These are phyloP conservation scores for Salisapilia sapeloensis DNA, from an alignment of 352 stramenopile genomes.

Conservation along the genomic window DNA sequence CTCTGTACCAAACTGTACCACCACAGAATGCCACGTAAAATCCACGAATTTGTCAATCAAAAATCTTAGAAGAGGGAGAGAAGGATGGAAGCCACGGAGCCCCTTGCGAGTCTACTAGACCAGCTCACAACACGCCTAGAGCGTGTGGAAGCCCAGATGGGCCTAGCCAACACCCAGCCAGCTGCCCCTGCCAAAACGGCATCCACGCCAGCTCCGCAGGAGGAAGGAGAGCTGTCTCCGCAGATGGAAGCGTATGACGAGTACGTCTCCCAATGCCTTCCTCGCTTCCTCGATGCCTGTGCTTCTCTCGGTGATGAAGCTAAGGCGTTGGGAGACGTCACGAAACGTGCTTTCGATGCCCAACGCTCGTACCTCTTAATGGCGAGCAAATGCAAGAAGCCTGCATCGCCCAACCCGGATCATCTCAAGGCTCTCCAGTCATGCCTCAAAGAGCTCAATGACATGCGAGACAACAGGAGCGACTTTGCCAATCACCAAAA, in stretches of 20 bases:
- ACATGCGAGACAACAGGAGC: slow-evolving; percentile 64
- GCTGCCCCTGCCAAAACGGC: slow-evolving; percentile 2
- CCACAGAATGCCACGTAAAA: too few species aligned
- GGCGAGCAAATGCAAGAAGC: slow-evolving; percentile 89
- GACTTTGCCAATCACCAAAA: slow-evolving; percentile 77
- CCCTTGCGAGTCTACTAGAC: slow-evolving; percentile 71
- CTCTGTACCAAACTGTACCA: too few species aligned
- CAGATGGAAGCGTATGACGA: slow-evolving; percentile 84
- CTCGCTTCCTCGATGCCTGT: slow-evolving; percentile 62
- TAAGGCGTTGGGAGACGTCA: slow-evolving; percentile 60
- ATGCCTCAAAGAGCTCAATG: slow-evolving; percentile 67
- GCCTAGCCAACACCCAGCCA: slow-evolving; percentile 12
- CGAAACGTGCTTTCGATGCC: slow-evolving; percentile 75
- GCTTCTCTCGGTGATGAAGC: slow-evolving; percentile 75
- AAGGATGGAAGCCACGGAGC: slow-evolving; percentile 55
- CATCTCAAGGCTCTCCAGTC: slow-evolving; percentile 55
- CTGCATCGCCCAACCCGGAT: slow-evolving; percentile 41
- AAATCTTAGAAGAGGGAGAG: too few species aligned
- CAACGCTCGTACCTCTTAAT: slow-evolving; percentile 87
- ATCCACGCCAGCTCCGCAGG: slow-evolving; percentile 2
- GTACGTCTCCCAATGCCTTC: slow-evolving; percentile 64
- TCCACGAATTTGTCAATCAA: too few species aligned
- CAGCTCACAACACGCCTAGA: slow-evolving; percentile 59
- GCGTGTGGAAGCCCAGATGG: slow-evolving; percentile 58
- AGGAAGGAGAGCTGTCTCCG: slow-evolving; percentile 24